Evolutionary conservation across 257 asterid species (phyloP).

Genomic region (Penstemon newberryi): DNA sequence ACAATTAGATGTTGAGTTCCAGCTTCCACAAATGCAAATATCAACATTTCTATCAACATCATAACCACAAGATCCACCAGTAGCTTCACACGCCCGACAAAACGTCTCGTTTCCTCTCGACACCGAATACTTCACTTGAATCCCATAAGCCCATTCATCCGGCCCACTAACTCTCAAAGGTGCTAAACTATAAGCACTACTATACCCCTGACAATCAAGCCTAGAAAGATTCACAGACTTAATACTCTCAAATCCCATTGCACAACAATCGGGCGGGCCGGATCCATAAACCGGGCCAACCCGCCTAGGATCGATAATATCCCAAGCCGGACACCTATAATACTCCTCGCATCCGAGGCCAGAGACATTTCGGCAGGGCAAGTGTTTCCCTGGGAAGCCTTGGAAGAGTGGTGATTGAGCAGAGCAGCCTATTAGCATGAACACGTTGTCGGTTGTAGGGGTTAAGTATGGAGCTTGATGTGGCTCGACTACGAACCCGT

Average conservation of each 20-base stretch:
- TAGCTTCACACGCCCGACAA: conserved; percentile 88
- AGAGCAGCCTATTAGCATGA: conserved; percentile 84
- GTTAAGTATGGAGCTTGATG: conserved; percentile 64
- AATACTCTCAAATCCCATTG: conserved; percentile 52
- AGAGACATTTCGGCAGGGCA: conserved; percentile 74
- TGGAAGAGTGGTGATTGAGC: conserved; percentile 64
- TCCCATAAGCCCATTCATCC: conserved; percentile 81
- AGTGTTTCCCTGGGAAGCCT: conserved; percentile 67
- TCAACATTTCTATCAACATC: conserved; percentile 40
- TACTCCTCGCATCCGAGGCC: conserved; percentile 94
- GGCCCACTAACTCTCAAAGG: conserved; percentile 69
- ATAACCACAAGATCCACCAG: conserved; percentile 89
- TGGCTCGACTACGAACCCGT: conserved; percentile 82
- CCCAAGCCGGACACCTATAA: conserved; percentile 86
- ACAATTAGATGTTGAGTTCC: conserved; percentile 87
- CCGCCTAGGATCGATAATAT: conserved; percentile 44
- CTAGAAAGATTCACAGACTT: conserved; percentile 69
- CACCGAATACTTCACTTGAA: conserved; percentile 65
- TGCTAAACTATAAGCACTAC: conserved; percentile 88
- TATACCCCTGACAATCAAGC: conserved; percentile 88
- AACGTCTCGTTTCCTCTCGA: conserved; percentile 47
- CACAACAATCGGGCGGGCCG: conserved; percentile 86
- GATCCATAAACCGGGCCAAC: conserved; percentile 52
- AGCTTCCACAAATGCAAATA: conserved; percentile 73
- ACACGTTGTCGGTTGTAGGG: conserved; percentile 74